phyloP scores from a whole-genome alignment of 2,329 filamentous ascomycete genomes.

The Colletotrichum cereale region DNA sequence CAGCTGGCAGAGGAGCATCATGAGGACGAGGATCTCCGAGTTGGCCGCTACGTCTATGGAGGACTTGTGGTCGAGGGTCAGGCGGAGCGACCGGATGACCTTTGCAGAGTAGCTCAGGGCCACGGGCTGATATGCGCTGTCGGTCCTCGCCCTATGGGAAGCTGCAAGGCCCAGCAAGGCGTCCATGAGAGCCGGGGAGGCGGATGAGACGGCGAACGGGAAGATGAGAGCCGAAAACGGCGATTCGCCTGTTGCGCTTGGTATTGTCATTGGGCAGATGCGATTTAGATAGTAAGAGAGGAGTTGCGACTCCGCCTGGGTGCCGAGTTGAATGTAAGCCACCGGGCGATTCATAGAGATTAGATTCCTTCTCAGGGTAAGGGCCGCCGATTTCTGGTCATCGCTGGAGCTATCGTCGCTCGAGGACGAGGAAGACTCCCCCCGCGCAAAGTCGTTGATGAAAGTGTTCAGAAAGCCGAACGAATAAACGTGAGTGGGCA shows the following conservation, averaged over 20 bases:
- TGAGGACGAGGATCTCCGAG: slow-evolving; percentile 39
- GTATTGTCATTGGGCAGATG: slow-evolving; percentile 39
- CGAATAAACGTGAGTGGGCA: slow-evolving; percentile 24
- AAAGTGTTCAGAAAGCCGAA: slow-evolving; percentile 33
- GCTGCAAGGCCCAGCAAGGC: slow-evolving; percentile 40
- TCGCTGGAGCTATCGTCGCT: slow-evolving; percentile 26
- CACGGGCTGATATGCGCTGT: slow-evolving; percentile 21
- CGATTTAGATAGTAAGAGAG: slow-evolving; percentile 39
- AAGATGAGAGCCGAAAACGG: slow-evolving; percentile 39
- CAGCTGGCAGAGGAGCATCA: slow-evolving; percentile 41
- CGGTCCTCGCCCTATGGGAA: slow-evolving; percentile 37
- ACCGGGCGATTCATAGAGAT: slow-evolving; percentile 17
- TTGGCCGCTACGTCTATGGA: slow-evolving; percentile 29
- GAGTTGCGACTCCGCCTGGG: slow-evolving; percentile 28
- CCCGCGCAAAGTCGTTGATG: slow-evolving; percentile 18
- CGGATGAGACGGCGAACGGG: slow-evolving; percentile 38
- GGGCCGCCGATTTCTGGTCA: slow-evolving; percentile 13
- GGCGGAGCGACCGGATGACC: slow-evolving; percentile 37
- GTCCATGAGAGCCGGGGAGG: slow-evolving; percentile 39
- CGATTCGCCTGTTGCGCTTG: slow-evolving; percentile 32
- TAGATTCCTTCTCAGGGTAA: slow-evolving; percentile 25
- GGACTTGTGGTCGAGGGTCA: slow-evolving; percentile 23
- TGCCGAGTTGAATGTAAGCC: slow-evolving; percentile 27
- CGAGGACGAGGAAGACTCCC: slow-evolving; percentile 22
- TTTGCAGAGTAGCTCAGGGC: slow-evolving; percentile 39